Evolutionary conservation across 768 basidiomycete species (phyloP).

Genomic region (Phlebiopsis flavidoalba): DNA sequence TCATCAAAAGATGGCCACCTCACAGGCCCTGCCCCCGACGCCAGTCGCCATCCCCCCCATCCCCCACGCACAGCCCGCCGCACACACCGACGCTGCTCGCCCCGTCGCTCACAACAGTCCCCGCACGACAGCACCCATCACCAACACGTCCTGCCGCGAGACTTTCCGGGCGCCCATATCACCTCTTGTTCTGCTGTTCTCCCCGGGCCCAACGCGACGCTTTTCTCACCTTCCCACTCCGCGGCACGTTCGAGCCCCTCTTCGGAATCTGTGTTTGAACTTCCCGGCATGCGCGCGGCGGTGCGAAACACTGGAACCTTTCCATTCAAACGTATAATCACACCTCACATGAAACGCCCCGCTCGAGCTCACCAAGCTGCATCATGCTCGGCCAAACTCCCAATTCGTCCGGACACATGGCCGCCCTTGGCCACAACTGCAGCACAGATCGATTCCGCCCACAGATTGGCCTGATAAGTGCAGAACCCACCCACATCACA

Average conservation of each 20-base stretch:
- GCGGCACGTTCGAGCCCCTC: constrained; percentile 14
- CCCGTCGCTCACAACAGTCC: neutral
- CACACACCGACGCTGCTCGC: neutral
- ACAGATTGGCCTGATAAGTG: constrained; percentile 13
- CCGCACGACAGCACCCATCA: neutral
- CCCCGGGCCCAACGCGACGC: neutral
- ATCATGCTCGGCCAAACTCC: constrained; percentile 12
- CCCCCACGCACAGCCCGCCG: constrained; percentile 9
- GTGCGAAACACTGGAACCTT: constrained; percentile 13
- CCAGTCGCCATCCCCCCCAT: neutral
- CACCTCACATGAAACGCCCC: constrained; percentile 10
- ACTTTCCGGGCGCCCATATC: neutral
- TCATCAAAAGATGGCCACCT: constrained; percentile 11
- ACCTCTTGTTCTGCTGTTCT: neutral
- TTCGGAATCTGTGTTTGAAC: constrained; percentile 6
- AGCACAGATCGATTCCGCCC: constrained; percentile 7
- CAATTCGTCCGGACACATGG: constrained; percentile 1
- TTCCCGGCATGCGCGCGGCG: constrained; percentile 4
- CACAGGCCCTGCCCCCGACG: neutral
- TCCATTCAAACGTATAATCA: constrained; percentile 9
- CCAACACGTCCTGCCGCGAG: neutral
- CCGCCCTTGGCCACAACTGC: constrained; percentile 6
- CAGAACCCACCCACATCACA: constrained; percentile 2
- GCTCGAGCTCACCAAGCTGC: constrained; percentile 2
- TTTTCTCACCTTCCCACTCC: constrained; percentile 4